A percentile compares a stretch with the other conserved stretches of the same genome.
These are phyloP conservation scores for Cyphellophora europaea DNA, from an alignment of 2,329 filamentous ascomycete genomes.

Conservation along the genomic window DNA sequence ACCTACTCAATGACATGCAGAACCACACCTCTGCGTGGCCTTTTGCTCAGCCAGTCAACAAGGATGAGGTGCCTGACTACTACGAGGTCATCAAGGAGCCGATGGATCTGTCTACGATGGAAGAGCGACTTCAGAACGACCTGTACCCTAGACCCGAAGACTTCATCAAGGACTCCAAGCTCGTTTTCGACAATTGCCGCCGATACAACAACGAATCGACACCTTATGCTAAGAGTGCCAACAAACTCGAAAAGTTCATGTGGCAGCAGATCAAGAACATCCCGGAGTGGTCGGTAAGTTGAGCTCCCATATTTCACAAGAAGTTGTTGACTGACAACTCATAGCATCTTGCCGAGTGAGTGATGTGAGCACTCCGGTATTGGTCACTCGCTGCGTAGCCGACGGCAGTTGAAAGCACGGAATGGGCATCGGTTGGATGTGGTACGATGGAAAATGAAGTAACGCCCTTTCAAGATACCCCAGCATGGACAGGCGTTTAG, in stretches of 20 bases:
- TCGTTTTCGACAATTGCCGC: constrained; percentile 91
- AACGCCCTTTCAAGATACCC: too few relatives aligned
- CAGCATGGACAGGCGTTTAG: too few relatives aligned
- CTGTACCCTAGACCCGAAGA: constrained; percentile 86
- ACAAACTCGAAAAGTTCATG: constrained; percentile 89
- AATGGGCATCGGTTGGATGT: too few relatives aligned
- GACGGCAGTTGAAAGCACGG: too few relatives aligned
- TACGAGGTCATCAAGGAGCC: constrained; percentile 97
- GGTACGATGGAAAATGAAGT: too few relatives aligned
- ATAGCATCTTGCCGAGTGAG: constrained; percentile 32
- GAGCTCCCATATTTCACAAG: background rate
- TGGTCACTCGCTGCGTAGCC: too few relatives aligned
- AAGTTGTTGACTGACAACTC: constrained; percentile 3
- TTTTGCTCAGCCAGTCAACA: constrained; percentile 86
- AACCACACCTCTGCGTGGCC: constrained; percentile 92
- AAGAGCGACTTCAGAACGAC: constrained; percentile 87
- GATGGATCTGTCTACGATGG: constrained; percentile 96
- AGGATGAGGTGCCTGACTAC: constrained; percentile 96
- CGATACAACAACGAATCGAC: constrained; percentile 95
- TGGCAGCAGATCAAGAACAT: constrained; percentile 86
- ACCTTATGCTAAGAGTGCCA: constrained; percentile 88
- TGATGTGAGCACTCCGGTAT: too few relatives aligned
- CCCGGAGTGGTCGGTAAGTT: constrained; percentile 72
- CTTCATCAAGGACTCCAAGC: constrained; percentile 76
- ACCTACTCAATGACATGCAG: constrained; percentile 88